Percentiles rank a stretch among this genome's conserved stretches.
These are phyloP conservation scores for Plectranthus barbatus DNA, from an alignment of 257 asterid species.

Conservation along the genomic window DNA sequence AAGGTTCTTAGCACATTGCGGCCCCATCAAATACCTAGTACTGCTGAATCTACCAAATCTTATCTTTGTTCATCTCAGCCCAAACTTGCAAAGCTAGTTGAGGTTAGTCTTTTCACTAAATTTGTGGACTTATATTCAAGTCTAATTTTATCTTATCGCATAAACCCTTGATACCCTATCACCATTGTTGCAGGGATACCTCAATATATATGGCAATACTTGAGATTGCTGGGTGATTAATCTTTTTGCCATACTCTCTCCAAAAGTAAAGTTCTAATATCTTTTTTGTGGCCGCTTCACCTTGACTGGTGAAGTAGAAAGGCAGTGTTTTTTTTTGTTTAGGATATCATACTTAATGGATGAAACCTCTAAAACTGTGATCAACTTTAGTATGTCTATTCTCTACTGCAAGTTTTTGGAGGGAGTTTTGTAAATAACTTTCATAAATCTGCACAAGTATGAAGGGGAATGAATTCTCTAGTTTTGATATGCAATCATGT, in stretches of 20 bases:
- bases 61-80: slow-evolving; percentile 49
- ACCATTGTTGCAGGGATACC: slow-evolving; percentile 68
- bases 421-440: not conserved
- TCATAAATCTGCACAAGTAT: slow-evolving; percentile 3
- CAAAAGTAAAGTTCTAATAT: slow-evolving; percentile 16
- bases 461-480: slow-evolving; percentile 14
- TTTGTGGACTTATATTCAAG: slow-evolving; percentile 2
- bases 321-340: slow-evolving; percentile 9
- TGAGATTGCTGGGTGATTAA: slow-evolving; percentile 26
- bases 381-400: slow-evolving; percentile 6
- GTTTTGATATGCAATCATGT: not conserved
- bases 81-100: slow-evolving; percentile 70
- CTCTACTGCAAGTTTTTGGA: slow-evolving; percentile 2
- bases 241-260: slow-evolving; percentile 5
- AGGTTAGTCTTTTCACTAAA: slow-evolving; percentile 50
- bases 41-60: slow-evolving; percentile 41
- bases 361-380: slow-evolving; percentile 4
- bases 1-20: slow-evolving; percentile 60
- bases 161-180: slow-evolving; percentile 22
- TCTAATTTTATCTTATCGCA: slow-evolving; percentile 6
- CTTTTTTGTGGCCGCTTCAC: not conserved
- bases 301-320: slow-evolving; percentile 11
- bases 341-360: slow-evolving; percentile 8
- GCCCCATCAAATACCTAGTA: slow-evolving; percentile 58
- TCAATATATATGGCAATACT: slow-evolving; percentile 53